Evolutionary conservation across 345 rosid genomes (phyloP).

Genomic region (Eutrema yunnanense): DNA sequence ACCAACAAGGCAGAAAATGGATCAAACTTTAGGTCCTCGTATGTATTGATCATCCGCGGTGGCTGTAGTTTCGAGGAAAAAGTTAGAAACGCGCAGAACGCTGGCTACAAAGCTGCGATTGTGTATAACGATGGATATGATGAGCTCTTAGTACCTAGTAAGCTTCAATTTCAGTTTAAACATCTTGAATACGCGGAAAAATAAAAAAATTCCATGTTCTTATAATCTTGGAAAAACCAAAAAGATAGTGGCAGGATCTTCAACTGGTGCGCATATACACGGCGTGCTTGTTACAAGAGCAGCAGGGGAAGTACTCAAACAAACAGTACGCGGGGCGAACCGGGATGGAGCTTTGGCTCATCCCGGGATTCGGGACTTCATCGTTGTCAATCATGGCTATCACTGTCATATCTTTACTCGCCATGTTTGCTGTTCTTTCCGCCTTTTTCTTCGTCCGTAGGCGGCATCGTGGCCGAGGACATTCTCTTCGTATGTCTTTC

Average conservation of each 20-base stretch:
- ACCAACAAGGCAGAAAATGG: slow-evolving; percentile 31
- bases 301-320: slow-evolving; percentile 53
- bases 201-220: background rate
- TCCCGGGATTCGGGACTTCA: slow-evolving; percentile 56
- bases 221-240: background rate
- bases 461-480: slow-evolving; percentile 51
- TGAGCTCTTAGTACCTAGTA: slow-evolving; percentile 67
- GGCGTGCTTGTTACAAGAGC: slow-evolving; percentile 64
- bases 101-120: slow-evolving; percentile 61
- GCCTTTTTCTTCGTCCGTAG: slow-evolving; percentile 70
- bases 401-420: slow-evolving; percentile 61
- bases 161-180: background rate
- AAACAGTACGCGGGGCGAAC: slow-evolving; percentile 42
- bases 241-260: slow-evolving; percentile 63
- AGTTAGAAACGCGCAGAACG: slow-evolving; percentile 66
- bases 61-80: slow-evolving; percentile 75
- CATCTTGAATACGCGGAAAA: background rate
- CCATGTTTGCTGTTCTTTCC: slow-evolving; percentile 69
- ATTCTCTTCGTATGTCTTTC: slow-evolving; percentile 43
- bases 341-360: slow-evolving; percentile 56
- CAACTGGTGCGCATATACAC: slow-evolving; percentile 60
- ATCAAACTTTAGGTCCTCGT: slow-evolving; percentile 35
- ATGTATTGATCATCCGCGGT: slow-evolving; percentile 57
- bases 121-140: slow-evolving; percentile 50
- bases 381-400: slow-evolving; percentile 85